A percentile compares a stretch with the other conserved stretches of the same genome.
Conservation (phyloP, 73 alveolate genomes). For the Paraurostyla sp. region DNA sequence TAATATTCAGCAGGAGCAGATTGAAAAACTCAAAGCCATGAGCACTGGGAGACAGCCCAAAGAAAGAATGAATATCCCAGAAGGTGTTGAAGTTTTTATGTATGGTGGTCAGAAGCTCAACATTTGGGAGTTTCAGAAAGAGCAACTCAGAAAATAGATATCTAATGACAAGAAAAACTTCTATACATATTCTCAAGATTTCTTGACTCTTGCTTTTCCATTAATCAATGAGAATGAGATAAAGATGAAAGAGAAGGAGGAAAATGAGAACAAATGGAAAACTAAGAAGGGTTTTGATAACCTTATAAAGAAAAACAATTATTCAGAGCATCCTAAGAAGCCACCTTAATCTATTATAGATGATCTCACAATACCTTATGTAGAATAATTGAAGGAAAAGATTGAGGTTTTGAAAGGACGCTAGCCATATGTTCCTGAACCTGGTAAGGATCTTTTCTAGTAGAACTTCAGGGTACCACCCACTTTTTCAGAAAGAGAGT, state of each 20-base stretch:
- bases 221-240: conserved; percentile 75
- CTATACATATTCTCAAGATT: conserved; percentile 76
- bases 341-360: conserved; percentile 67
- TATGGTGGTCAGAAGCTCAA: conserved; percentile 79
- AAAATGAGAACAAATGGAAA: conserved; percentile 71
- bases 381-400: conserved; percentile 57
- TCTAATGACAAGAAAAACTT: conserved; percentile 67
- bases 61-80: conserved; percentile 71
- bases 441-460: conserved; percentile 20
- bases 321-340: conserved; percentile 69
- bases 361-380: conserved; percentile 68
- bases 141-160: conserved; percentile 67
- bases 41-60: conserved; percentile 31
- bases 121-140: conserved; percentile 74
- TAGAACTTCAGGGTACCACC: conserved; percentile 51
- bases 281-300: conserved; percentile 73
- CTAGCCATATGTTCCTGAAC: conserved; percentile 39
- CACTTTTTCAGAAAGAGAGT: conserved; percentile 64
- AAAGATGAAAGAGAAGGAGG: conserved; percentile 61
- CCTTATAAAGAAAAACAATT: conserved; percentile 46
- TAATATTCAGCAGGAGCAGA: neutral
- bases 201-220: conserved; percentile 77
- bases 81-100: conserved; percentile 79
- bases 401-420: conserved; percentile 46
- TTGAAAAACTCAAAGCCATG: conserved; percentile 5